A percentile compares a stretch with the other conserved stretches of the same genome.
These are phyloP conservation scores for Dovyalis caffra DNA, from an alignment of 345 rosid genomes.

Conservation along the genomic window DNA sequence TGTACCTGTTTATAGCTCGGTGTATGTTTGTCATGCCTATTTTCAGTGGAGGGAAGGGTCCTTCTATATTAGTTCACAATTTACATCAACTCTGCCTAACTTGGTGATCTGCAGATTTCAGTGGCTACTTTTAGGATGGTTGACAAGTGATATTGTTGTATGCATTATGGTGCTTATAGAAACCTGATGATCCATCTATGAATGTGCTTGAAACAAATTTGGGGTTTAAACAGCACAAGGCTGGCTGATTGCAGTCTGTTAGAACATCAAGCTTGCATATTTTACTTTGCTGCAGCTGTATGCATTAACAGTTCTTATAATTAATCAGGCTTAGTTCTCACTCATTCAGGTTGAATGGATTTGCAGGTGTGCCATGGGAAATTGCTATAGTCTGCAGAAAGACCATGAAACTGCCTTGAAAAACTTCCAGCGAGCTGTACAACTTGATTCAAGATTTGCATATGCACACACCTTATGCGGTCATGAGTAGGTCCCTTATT, in stretches of 20 bases:
- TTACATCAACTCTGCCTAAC: not conserved
- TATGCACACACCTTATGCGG: slow-evolving; percentile 96
- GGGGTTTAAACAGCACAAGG: not conserved
- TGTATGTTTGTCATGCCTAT: too few species aligned
- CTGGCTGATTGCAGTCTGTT: not conserved
- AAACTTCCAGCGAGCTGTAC: slow-evolving; percentile 90
- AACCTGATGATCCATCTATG: not conserved
- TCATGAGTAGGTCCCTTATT: slow-evolving; percentile 69
- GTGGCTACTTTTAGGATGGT: not conserved
- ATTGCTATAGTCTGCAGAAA: slow-evolving; percentile 95
- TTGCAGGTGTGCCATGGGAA: slow-evolving; percentile 98
- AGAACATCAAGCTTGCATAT: not conserved
- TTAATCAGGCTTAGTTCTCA: not conserved
- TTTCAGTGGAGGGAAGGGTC: not conserved
- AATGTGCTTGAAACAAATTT: not conserved
- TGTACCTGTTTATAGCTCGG: not conserved
- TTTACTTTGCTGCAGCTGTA: not conserved
- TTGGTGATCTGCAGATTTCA: not conserved
- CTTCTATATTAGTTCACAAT: not conserved
- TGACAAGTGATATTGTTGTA: not conserved
- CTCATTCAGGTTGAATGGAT: slow-evolving; percentile 11
- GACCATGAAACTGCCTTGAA: slow-evolving; percentile 97
- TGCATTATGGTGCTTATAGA: not conserved
- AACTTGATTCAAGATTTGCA: slow-evolving; percentile 82
- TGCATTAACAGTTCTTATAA: slow-evolving; percentile 1